Base-by-base conservation (phyloP, 2,329 filamentous ascomycete genomes). In the Sporothrix euskadiensis region DNA sequence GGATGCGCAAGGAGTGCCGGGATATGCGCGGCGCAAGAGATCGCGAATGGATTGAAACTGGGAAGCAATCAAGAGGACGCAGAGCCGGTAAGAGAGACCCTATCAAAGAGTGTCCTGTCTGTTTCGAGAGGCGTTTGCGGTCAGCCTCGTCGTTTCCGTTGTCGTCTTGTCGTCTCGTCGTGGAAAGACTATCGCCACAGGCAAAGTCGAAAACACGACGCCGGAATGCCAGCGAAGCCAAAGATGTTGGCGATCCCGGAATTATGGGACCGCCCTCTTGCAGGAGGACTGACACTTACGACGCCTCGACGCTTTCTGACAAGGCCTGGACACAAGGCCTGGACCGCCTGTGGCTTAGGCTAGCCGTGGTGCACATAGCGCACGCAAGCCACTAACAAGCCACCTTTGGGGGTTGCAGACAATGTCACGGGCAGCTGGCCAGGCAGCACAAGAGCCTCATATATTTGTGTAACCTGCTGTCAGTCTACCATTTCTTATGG, bases 351-450 rank as follows among this genome's bases (percentile, higher is more conserved):
- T 39, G 47, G 22, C 12, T 14, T 49, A 32, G 44, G 63, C 63
- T 32, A 49, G 12, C 26, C 19, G 16, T 4, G 19, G 16, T 19
- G 65, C 47, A 54, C 19, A 16, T 4, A 14, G 16, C 26, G 65
- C 47, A 54, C 30, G 19, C 47, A 69, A 69, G 66, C 66, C 66
- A 69, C 66, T 32, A n/a, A 54, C 66, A 54, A 69, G 66, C 66
- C 66, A 69, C 66, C 22, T 39, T 69, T 39, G 44, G 41, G 32
- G 26, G 26, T 32, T 26, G 30, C 52, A 14, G 59, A 35, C 14
- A 8, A n/a, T 63, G 59, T 39, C 32, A 22, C 14, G 14, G 30
- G n/a, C 32, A 41, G 6, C 16, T 7, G 4, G 8, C 19, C 19
- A 52, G 22, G 10, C 52, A 56, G 10, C 8, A 56, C 8, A 56